phyloP scores from a whole-genome alignment of 352 stramenopile genomes.

The Pythium dissotocum region DNA sequence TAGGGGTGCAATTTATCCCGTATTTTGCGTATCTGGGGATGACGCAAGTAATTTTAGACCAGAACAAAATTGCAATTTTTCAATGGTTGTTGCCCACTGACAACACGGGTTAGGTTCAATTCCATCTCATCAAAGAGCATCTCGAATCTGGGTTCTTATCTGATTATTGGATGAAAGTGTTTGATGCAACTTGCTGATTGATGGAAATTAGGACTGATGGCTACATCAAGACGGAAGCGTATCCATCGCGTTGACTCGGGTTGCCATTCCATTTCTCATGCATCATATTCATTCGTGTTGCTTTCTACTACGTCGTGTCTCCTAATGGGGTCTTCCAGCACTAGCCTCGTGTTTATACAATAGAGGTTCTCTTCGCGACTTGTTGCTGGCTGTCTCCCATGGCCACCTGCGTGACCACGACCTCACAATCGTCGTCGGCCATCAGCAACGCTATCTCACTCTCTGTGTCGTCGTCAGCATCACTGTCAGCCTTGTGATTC shows the following conservation, averaged over 20 bases:
- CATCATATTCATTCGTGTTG: not conserved
- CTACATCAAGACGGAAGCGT: not conserved
- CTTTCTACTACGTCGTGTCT: no score
- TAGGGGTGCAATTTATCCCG: constrained; percentile 5
- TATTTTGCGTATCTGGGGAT: constrained; percentile 3
- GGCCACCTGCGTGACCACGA: constrained; percentile 24
- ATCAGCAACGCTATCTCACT: constrained; percentile 3
- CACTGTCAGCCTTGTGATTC: constrained; percentile 6
- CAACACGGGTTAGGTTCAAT: not conserved
- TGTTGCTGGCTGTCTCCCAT: constrained; percentile 18
- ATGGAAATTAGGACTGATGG: constrained; percentile 15
- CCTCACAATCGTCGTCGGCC: constrained; percentile 7
- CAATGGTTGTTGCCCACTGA: not conserved
- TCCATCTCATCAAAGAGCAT: not conserved
- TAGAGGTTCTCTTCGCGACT: constrained; percentile 24
- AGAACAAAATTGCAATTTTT: not conserved
- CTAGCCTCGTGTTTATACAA: constrained; percentile 6
- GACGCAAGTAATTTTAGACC: not conserved
- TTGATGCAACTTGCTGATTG: constrained; percentile 9
- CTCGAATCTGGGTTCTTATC: constrained; percentile 2
- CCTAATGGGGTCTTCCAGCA: not conserved
- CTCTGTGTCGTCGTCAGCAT: constrained; percentile 17
- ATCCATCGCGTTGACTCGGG: not conserved
- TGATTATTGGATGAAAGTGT: constrained; percentile 13
- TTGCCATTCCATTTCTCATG: not conserved